Base-by-base conservation (phyloP, 2,329 filamentous ascomycete species). In the Cadophora sp. region DNA sequence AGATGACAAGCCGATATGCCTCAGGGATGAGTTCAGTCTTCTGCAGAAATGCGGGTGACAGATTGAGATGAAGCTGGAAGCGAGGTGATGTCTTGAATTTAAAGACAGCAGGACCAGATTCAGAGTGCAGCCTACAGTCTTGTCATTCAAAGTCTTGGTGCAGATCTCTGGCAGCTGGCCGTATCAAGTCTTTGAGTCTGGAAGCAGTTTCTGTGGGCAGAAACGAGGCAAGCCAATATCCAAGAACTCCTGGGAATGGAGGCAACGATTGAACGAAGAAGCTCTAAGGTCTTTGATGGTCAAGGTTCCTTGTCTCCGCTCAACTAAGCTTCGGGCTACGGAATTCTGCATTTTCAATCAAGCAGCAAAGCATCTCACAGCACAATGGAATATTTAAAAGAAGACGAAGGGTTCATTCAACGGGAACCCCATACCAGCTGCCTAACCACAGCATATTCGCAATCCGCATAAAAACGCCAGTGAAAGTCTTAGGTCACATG, bases 91-190 rank as follows among this genome's bases (percentile, higher is more conserved):
- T 73, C 72, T 65, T 34, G 16, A 56, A 62, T 73, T 75, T 73
- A 73, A 73, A 62, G 61, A 48, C 37, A 29, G 16, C 50, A 60
- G 55, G 69, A 71, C 66, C 61, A 34, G 46, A n/a, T 48, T 56
- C 51, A 46, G 62, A 27, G 27, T 19, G 1, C 8, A 24, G 37
- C 11, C 69, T 74, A 68, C 70, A 27, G 27, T 34, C 1, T 62
- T 72, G 73, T 76, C 70, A 72, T 65, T 64, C 48, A 68, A 29
- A 62, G 74, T 74, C 75, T 66, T 64, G 43, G 61, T 71, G 67
- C 60, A 71, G 68, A 71, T 70, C 50, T 62, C 1, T 46, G 46
- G 68, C 65, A 71, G 65, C 66, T 66, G 62, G 27, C 56, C 61
- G 67, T 34, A 48, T 43, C 26, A 29, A 67, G 65, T 51, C 64